Evolutionary conservation across 805 yeast genomes (phyloP).

Genomic region (Tetrapisispora nanseiensis): DNA sequence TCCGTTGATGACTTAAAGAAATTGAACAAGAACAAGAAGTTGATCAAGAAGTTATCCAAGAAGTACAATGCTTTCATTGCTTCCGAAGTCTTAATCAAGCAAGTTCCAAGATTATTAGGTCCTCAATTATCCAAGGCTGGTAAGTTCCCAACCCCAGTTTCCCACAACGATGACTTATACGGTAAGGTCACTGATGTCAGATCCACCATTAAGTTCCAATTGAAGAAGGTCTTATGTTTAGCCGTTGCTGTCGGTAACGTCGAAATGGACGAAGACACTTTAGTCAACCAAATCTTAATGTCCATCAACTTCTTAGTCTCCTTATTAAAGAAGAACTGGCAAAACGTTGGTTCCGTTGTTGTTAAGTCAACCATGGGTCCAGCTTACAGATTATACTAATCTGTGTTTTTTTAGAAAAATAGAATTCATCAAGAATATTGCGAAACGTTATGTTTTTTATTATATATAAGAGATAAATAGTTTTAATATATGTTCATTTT

Average conservation of each 20-base stretch:
- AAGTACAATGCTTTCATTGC: conserved; percentile 99
- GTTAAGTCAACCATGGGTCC: conserved; percentile 99
- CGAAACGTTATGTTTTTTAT: no score
- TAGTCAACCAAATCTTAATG: conserved; percentile 97
- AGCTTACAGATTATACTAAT: conserved; percentile 95
- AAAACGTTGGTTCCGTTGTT: conserved; percentile 98
- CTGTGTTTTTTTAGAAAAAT: background rate
- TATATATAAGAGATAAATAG: no score
- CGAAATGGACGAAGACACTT: conserved; percentile 95
- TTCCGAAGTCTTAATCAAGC: conserved; percentile 98
- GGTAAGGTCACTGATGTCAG: conserved; percentile 92
- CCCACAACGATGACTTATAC: conserved; percentile 97
- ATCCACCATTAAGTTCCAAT: conserved; percentile 99
- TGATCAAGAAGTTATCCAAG: conserved; percentile 99
- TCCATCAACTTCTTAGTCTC: conserved; percentile 98
- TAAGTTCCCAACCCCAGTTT: conserved; percentile 99
- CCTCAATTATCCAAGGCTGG: conserved; percentile 99
- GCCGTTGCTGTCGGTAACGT: conserved; percentile 99
- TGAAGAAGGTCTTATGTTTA: conserved; percentile 98
- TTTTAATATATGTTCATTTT: no score
- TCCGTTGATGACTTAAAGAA: conserved; percentile 99
- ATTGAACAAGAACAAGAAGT: conserved; percentile 99
- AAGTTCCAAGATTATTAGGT: conserved; percentile 99
- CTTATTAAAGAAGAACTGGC: conserved; percentile 99
- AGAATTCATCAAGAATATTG: no score